Evolutionary conservation across 768 basidiomycete species (phyloP).

Genomic region (Kwoniella mangroviensis): DNA sequence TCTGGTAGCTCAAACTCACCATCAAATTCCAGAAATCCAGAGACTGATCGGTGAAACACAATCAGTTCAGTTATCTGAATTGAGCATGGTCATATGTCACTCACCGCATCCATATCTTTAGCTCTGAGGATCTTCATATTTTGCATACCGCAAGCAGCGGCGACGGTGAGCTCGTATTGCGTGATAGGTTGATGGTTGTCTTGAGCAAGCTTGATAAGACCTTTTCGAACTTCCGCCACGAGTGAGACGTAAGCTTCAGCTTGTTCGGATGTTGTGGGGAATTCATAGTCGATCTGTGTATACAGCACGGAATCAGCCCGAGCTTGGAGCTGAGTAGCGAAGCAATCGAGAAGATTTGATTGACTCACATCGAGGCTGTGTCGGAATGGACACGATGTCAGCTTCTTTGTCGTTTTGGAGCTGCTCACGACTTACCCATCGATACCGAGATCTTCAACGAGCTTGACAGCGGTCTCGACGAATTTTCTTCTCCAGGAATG

Average conservation of each 20-base stretch:
- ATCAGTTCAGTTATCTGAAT: not conserved
- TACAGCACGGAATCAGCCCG: constrained; percentile 4
- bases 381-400: not conserved
- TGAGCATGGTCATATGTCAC: not conserved
- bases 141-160: constrained; percentile 87
- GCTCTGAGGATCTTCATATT: constrained; percentile 81
- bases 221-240: constrained; percentile 73
- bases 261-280: constrained; percentile 76
- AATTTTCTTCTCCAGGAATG: constrained; percentile 71
- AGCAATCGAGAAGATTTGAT: not conserved
- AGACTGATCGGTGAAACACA: constrained; percentile 50
- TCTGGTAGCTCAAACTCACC: constrained; percentile 59
- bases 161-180: constrained; percentile 70
- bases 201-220: constrained; percentile 75
- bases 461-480: constrained; percentile 74
- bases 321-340: not conserved
- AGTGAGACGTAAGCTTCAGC: constrained; percentile 84
- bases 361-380: constrained; percentile 34
- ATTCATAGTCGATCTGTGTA: constrained; percentile 72
- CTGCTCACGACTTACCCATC: constrained; percentile 65
- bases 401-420: not conserved
- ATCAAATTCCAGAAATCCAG: constrained; percentile 98
- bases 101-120: constrained; percentile 74
- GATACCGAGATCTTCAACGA: constrained; percentile 88
- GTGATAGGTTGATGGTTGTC: constrained; percentile 66